Percentiles rank a stretch among this genome's conserved stretches.
Conservation (phyloP, 257 asterid species). For the Sherardia arvensis region DNA sequence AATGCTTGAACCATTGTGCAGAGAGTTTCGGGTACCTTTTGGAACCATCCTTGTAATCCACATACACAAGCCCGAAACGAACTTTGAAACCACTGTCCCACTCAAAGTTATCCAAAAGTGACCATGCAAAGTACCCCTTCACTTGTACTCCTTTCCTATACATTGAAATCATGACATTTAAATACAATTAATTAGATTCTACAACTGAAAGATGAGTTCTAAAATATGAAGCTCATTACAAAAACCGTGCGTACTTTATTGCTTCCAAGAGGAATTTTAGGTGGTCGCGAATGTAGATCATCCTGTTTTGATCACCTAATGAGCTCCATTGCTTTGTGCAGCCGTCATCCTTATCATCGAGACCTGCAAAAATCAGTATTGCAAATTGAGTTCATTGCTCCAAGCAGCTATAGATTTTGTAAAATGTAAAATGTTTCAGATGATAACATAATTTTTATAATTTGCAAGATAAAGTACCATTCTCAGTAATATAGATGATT, state of each 20-base stretch:
- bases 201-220: too few relatives aligned
- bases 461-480: constrained; percentile 15
- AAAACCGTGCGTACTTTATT: too few relatives aligned
- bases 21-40: constrained; percentile 28
- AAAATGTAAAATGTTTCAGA: too few relatives aligned
- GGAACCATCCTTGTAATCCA: constrained; percentile 20
- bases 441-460: background rate
- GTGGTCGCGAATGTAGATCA: constrained; percentile 24
- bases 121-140: constrained; percentile 38
- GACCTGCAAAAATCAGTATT: background rate
- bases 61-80: constrained; percentile 29
- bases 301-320: constrained; percentile 26
- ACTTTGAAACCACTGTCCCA: constrained; percentile 25
- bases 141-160: constrained; percentile 39
- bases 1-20: constrained; percentile 31
- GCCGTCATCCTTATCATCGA: constrained; percentile 7
- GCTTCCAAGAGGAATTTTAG: background rate
- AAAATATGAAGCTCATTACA: too few relatives aligned
- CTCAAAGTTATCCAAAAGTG: constrained; percentile 29
- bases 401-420: too few relatives aligned
- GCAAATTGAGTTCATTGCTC: too few relatives aligned
- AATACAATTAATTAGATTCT: too few relatives aligned
- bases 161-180: too few relatives aligned
- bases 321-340: constrained; percentile 18
- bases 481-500: constrained; percentile 36